Evolutionary conservation across 495 filamentous ascomycete species (phyloP), one percentile per base, ranked within the genome.

Genomic region (Penicillium coprophilum): DNA sequence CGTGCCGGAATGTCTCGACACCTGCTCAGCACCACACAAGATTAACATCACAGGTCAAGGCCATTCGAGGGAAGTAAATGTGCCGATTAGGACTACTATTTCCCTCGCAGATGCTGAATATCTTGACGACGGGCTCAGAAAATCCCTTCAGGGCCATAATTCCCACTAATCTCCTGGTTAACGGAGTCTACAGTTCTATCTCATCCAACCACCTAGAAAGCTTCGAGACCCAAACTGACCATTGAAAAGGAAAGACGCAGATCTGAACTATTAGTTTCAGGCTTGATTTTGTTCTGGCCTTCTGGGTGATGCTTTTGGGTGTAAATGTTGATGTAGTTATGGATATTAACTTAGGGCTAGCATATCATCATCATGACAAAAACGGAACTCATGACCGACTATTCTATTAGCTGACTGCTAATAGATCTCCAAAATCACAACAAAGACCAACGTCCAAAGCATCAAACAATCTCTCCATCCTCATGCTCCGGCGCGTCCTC

Each of bases 1-100:
- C 21, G 15, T 13, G 41, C 21, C 20, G 11, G 20, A 1, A 24
- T 23, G 4, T 13, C 20, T 11, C 10, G 20, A 10, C 3, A 13
- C 19, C 17, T 6, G 20, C 10, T 10, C 11, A 43, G 40, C 40
- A 23, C 10, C 19, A 13, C 2, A 43, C 23, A 3, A 10, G 39
- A 8, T 13, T 7, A 5, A 19, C 0, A 21, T 21, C 12, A 23
- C 77, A 94, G 23, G 8, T 13, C 21, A 46, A 46, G n/a, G 39
- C 11, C 17, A 43, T 27, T 30, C 13, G 9, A 28, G 24, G 19
- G 44, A 11, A 46, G 21, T 4, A 27, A n/a, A 27, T 27, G 1
- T 45, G 4, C 20, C 20, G 8, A 17, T 40, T 20, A 32, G 3
- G 1, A 3, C 10, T 1, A 12, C 10, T 32, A 11, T 32, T 32